A percentile compares a stretch with the other conserved stretches of the same genome.
phyloP scores from a whole-genome alignment of 805 yeast genomes.

The Limtongozyma cylindracea region DNA sequence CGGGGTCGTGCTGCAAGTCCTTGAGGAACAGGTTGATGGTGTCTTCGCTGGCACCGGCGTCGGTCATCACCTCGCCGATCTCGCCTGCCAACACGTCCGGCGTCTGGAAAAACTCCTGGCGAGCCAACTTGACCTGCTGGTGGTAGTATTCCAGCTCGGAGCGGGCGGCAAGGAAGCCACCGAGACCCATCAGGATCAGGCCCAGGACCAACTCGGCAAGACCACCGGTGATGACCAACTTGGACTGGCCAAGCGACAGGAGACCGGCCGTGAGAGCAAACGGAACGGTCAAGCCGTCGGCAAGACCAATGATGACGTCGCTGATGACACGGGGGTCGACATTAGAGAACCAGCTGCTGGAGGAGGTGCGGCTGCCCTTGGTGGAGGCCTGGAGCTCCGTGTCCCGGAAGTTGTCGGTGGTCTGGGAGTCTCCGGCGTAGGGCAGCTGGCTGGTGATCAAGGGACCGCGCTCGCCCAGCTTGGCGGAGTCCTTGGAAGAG shows the following conservation, averaged over 20 bases:
- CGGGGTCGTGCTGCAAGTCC: slow-evolving; percentile 62
- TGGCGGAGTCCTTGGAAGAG: no score
- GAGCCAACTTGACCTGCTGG: slow-evolving; percentile 49
- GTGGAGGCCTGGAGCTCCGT: no score
- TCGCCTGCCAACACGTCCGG: slow-evolving; percentile 48
- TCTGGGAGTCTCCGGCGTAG: no score
- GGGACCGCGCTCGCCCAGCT: no score
- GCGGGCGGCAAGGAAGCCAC: slow-evolving; percentile 89
- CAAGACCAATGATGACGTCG: slow-evolving; percentile 77
- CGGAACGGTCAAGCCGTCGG: slow-evolving; percentile 96
- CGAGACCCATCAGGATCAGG: slow-evolving; percentile 93
- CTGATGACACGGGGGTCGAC: slow-evolving; percentile 88
- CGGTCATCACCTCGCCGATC: slow-evolving; percentile 57
- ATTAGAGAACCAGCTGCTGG: no score
- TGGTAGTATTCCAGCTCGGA: slow-evolving; percentile 59
- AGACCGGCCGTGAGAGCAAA: slow-evolving; percentile 95
- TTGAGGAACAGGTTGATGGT: slow-evolving; percentile 50
- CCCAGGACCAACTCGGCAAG: slow-evolving; percentile 94
- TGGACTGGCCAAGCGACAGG: slow-evolving; percentile 72
- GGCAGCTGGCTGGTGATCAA: no score
- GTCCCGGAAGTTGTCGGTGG: no score
- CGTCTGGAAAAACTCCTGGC: slow-evolving; percentile 35
- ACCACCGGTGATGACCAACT: slow-evolving; percentile 90
- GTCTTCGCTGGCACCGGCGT: slow-evolving; percentile 44
- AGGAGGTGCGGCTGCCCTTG: no score